Evolutionary conservation across 108 stramenopile species (phyloP).

Genomic region (Conticribra guillardii): DNA sequence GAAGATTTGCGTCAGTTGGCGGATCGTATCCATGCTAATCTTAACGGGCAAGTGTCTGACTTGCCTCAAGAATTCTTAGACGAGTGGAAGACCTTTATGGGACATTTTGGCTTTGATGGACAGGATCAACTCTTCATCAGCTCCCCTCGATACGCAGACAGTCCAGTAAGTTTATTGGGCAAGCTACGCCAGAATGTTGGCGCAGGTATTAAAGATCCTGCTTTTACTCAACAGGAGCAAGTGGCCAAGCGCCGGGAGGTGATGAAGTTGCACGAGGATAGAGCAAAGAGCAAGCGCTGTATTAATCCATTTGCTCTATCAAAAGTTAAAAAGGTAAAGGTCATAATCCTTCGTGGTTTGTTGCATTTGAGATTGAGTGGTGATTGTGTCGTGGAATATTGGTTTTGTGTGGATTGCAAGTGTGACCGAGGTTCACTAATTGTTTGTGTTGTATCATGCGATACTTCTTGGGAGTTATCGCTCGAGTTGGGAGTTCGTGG

Average conservation of each 20-base stretch:
- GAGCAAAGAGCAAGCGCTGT: slow-evolving; percentile 6
- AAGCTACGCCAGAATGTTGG: slow-evolving; percentile 33
- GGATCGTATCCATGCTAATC: slow-evolving; percentile 16
- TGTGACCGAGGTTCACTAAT: too few species aligned
- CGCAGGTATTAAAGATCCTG: slow-evolving; percentile 17
- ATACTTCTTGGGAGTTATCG: too few species aligned
- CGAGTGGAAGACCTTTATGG: slow-evolving; percentile 28
- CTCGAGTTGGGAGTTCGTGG: too few species aligned
- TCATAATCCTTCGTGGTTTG: slow-evolving; percentile 52
- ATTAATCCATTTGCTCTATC: slow-evolving; percentile 1
- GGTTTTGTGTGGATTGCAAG: too few species aligned
- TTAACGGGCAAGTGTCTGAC: slow-evolving; percentile 17
- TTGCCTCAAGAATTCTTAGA: slow-evolving; percentile 24
- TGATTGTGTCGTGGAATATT: too few species aligned
- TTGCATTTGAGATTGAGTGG: too few species aligned
- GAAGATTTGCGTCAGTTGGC: slow-evolving; percentile 16
- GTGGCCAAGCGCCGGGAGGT: slow-evolving; percentile 12
- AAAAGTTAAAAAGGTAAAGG: slow-evolving; percentile 42
- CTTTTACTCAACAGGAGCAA: slow-evolving; percentile 16
- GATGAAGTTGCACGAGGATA: slow-evolving; percentile 20
- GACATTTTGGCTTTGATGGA: slow-evolving; percentile 26
- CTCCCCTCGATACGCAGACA: slow-evolving; percentile 30
- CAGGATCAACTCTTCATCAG: slow-evolving; percentile 36
- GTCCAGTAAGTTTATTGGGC: slow-evolving; percentile 10
- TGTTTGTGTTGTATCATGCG: too few species aligned